A percentile compares a stretch with the other conserved stretches of the same genome.
Evolutionary conservation across 805 yeast species (phyloP).

Genomic region (Jamesozyma spencerorum): DNA sequence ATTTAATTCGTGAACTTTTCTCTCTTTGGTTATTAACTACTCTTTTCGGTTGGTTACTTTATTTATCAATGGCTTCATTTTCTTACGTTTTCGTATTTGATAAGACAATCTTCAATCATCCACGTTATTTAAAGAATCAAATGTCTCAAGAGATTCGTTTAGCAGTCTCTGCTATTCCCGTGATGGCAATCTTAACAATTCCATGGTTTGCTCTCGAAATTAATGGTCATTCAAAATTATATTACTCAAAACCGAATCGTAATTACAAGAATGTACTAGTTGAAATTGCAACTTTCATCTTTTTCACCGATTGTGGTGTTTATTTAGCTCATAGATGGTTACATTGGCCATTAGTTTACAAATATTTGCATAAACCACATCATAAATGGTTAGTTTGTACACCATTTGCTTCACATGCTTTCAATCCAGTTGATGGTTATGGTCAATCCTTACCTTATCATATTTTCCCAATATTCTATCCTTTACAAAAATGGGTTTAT

Average conservation of each 20-base stretch:
- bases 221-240: constrained; percentile 73
- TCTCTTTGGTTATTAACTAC: constrained; percentile 62
- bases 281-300: constrained; percentile 70
- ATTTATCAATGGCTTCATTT: constrained; percentile 64
- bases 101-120: constrained; percentile 86
- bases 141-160: constrained; percentile 71
- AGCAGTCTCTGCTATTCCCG: constrained; percentile 76
- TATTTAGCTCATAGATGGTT: constrained; percentile 86
- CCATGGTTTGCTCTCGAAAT: constrained; percentile 87
- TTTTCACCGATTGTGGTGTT: constrained; percentile 91
- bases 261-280: constrained; percentile 54
- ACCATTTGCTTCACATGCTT: constrained; percentile 96
- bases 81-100: constrained; percentile 77
- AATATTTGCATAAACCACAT: constrained; percentile 86
- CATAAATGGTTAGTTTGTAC: constrained; percentile 99
- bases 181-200: constrained; percentile 75
- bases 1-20: constrained; percentile 58
- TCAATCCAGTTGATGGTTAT: constrained; percentile 97
- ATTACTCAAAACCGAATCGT: constrained; percentile 53
- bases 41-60: constrained; percentile 79
- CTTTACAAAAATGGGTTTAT: constrained; percentile 81
- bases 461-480: constrained; percentile 82
- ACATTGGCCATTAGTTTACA: constrained; percentile 89
- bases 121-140: constrained; percentile 90
- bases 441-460: constrained; percentile 91